A percentile compares a stretch with the other conserved stretches of the same genome.
Evolutionary conservation across 306 rosid genomes (phyloP).

Genomic region (Acacia confusa): DNA sequence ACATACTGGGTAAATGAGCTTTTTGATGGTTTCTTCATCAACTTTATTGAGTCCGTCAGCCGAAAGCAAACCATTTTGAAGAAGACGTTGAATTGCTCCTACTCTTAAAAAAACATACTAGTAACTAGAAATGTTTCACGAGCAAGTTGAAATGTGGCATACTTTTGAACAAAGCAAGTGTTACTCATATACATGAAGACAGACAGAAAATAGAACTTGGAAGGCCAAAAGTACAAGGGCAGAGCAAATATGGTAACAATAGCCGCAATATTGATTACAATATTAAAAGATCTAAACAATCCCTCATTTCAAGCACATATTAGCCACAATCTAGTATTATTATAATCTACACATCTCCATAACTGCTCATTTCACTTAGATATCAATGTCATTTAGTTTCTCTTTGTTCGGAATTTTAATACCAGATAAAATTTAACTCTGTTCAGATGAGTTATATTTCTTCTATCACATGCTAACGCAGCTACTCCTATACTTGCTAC

Average conservation of each 20-base stretch:
- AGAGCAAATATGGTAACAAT: not conserved
- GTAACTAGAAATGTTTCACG: slow-evolving; percentile 30
- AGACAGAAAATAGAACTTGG: not conserved
- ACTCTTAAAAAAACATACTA: slow-evolving; percentile 37
- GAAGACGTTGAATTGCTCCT: slow-evolving; percentile 89
- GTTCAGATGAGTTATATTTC: slow-evolving; percentile 16
- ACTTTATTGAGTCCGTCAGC: slow-evolving; percentile 75
- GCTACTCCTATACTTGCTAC: slow-evolving; percentile 19
- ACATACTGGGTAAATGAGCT: slow-evolving; percentile 86
- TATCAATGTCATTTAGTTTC: slow-evolving; percentile 13
- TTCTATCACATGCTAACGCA: slow-evolving; percentile 1
- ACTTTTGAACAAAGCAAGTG: slow-evolving; percentile 13
- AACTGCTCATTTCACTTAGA: slow-evolving; percentile 5
- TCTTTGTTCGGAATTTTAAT: slow-evolving; percentile 8
- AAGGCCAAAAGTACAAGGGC: slow-evolving; percentile 1
- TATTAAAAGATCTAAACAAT: not conserved
- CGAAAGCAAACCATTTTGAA: slow-evolving; percentile 63
- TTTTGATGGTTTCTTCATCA: slow-evolving; percentile 76
- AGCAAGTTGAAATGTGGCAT: slow-evolving; percentile 26
- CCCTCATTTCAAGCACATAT: slow-evolving; percentile 2
- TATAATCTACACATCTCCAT: not conserved
- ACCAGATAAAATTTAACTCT: not conserved
- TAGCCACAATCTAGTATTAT: slow-evolving; percentile 9
- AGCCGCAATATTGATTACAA: not conserved
- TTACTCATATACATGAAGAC: slow-evolving; percentile 9